These are phyloP conservation scores for Hymenotorrendiella dingleyae DNA, from an alignment of 2,329 filamentous ascomycete genomes.

Conservation along the genomic window DNA sequence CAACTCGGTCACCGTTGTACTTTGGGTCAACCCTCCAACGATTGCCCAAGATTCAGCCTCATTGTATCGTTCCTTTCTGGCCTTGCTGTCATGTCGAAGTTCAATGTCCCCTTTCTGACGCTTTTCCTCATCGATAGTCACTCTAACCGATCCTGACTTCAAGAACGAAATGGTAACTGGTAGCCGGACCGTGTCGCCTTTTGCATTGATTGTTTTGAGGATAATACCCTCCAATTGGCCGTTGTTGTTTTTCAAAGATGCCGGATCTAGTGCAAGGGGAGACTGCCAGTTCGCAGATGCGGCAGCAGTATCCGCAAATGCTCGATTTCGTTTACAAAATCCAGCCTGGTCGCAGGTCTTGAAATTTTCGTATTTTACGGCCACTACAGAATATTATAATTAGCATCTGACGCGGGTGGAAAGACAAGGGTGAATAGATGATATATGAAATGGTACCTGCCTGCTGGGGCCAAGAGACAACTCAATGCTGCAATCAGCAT, in stretches of 20 bases:
- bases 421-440: not conserved
- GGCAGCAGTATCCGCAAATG: conserved; percentile 72
- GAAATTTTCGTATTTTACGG: conserved; percentile 94
- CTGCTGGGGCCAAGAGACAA: conserved; percentile 56
- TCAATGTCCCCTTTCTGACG: conserved; percentile 84
- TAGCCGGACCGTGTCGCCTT: conserved; percentile 65
- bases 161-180: conserved; percentile 85
- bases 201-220: conserved; percentile 67
- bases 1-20: conserved; percentile 64
- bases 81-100: conserved; percentile 75
- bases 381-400: conserved; percentile 46
- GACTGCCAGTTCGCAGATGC: conserved; percentile 65
- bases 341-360: conserved; percentile 94
- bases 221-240: conserved; percentile 75
- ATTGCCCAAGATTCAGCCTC: conserved; percentile 83
- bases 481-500: conserved; percentile 53
- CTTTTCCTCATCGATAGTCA: conserved; percentile 88
- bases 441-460: conserved; percentile 40
- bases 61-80: conserved; percentile 89
- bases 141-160: conserved; percentile 79
- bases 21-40: conserved; percentile 71
- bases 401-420: conserved; percentile 5
- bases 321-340: conserved; percentile 94
- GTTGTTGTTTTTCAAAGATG: conserved; percentile 69
- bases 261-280: conserved; percentile 71